Evolutionary conservation across 768 basidiomycete species (phyloP).

Genomic region (Leucocoprinus leucothites): DNA sequence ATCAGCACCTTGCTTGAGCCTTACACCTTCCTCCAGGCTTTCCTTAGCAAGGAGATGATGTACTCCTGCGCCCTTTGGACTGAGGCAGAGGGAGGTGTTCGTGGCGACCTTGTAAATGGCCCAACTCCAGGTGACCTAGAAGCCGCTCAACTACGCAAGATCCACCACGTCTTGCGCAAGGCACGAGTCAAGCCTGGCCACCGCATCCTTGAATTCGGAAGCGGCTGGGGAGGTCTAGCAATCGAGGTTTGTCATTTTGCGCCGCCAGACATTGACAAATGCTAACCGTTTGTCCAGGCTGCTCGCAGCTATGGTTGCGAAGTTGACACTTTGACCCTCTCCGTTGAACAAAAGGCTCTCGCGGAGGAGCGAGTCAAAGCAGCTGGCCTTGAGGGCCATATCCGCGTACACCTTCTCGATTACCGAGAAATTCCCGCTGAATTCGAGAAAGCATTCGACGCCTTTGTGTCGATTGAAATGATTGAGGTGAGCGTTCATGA

Average conservation of each 20-base stretch:
- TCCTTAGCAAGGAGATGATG: conserved; percentile 90
- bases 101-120: conserved; percentile 61
- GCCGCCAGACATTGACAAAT: conserved; percentile 3
- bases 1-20: conserved; percentile 5
- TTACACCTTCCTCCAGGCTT: conserved; percentile 42
- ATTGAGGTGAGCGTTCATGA: conserved; percentile 49
- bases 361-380: conserved; percentile 80
- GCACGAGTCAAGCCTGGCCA: conserved; percentile 78
- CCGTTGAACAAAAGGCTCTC: conserved; percentile 80
- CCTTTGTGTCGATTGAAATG: conserved; percentile 80
- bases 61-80: conserved; percentile 88
- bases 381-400: conserved; percentile 64
- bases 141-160: conserved; percentile 80
- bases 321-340: conserved; percentile 88
- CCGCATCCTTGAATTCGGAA: conserved; percentile 86
- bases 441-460: conserved; percentile 79
- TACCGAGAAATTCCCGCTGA: conserved; percentile 84
- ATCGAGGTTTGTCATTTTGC: conserved; percentile 59
- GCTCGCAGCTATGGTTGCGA: conserved; percentile 72
- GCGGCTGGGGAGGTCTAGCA: conserved; percentile 91
- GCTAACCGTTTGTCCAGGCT: conserved; percentile 39
- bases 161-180: conserved; percentile 74
- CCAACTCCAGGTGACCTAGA: conserved; percentile 67
- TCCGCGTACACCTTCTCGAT: conserved; percentile 87
- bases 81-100: conserved; percentile 76